Conservation (phyloP, 2,329 filamentous ascomycete genomes). For the Sclerotinia borealis region DNA sequence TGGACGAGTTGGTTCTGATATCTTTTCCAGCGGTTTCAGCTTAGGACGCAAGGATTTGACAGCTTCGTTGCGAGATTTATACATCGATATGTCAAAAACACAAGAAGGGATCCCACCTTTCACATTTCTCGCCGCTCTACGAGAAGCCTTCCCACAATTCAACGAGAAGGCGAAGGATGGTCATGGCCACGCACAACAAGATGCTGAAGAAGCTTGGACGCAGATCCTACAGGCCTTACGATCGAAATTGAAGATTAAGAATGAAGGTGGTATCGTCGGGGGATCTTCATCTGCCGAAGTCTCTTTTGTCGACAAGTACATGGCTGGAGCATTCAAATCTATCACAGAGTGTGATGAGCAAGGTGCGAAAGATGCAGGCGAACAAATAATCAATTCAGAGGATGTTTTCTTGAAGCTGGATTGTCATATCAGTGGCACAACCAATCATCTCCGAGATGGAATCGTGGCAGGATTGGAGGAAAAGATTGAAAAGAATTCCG, state of each 20-base stretch:
- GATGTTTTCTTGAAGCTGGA: conserved; percentile 89
- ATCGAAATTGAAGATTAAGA: conserved; percentile 66
- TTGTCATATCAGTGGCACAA: conserved; percentile 84
- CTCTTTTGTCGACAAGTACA: conserved; percentile 85
- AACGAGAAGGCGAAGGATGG: conserved; percentile 80
- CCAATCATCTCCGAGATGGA: conserved; percentile 87
- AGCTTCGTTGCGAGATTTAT: conserved; percentile 71
- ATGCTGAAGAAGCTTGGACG: conserved; percentile 97
- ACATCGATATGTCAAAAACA: conserved; percentile 83
- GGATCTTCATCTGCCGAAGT: conserved; percentile 42
- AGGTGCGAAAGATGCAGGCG: conserved; percentile 65
- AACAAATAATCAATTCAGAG: conserved; percentile 59
- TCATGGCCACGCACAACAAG: conserved; percentile 89
- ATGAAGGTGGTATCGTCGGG: conserved; percentile 44
- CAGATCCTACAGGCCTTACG: conserved; percentile 83
- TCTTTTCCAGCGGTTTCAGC: conserved; percentile 39
- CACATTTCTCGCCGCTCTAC: conserved; percentile 74
- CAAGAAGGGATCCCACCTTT: conserved; percentile 81
- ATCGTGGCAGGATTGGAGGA: conserved; percentile 77
- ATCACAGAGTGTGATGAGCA: conserved; percentile 78
- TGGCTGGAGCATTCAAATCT: conserved; percentile 76
- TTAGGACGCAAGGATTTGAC: conserved; percentile 60
- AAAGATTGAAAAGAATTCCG: conserved; percentile 84
- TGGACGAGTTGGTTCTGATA: conserved; percentile 23
- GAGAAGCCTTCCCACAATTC: conserved; percentile 82